Conservation (phyloP, 352 stramenopile genomes). For the Globisporangium okanoganense region DNA sequence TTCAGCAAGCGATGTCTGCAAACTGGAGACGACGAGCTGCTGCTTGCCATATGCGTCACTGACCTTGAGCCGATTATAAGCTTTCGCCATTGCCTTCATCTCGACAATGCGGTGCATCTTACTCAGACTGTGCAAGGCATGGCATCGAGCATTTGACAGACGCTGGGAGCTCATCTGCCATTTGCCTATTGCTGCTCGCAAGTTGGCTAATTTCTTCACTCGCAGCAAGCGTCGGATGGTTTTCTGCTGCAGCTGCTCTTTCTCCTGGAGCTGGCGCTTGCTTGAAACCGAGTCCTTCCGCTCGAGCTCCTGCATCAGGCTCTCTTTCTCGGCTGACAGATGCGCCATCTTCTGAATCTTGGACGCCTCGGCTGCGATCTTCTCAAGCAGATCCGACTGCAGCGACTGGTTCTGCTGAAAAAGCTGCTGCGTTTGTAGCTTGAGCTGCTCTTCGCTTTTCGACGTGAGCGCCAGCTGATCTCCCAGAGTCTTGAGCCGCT, state of each 20-base stretch:
- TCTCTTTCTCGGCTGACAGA: conserved; percentile 55
- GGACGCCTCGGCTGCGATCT: conserved; percentile 55
- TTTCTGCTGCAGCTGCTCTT: conserved; percentile 22
- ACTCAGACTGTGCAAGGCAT: conserved; percentile 2
- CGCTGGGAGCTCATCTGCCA: conserved; percentile 4
- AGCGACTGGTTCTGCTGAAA: conserved; percentile 69
- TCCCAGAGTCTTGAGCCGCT: conserved; percentile 46
- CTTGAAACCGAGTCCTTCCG: conserved; percentile 31
- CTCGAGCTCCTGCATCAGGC: conserved; percentile 46
- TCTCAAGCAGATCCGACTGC: conserved; percentile 60
- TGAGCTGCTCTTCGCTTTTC: conserved; percentile 66
- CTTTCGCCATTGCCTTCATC: conserved; percentile 9
- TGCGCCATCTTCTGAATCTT: conserved; percentile 72
- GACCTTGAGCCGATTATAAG: conserved; percentile 8
- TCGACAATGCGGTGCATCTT: conserved; percentile 4
- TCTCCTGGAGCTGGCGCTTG: conserved; percentile 25
- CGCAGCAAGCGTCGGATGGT: conserved; percentile 31
- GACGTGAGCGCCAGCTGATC: conserved; percentile 48
- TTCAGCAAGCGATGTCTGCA: conserved; percentile 1
- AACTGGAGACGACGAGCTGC: background rate
- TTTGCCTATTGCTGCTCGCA: conserved; percentile 15
- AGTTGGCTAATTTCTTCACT: conserved; percentile 24
- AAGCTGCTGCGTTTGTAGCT: conserved; percentile 63
- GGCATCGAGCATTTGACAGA: background rate
- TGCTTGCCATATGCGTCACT: background rate